Evolutionary conservation across 2,329 filamentous ascomycete species (phyloP).

Genomic region (Claviceps humidiphila): DNA sequence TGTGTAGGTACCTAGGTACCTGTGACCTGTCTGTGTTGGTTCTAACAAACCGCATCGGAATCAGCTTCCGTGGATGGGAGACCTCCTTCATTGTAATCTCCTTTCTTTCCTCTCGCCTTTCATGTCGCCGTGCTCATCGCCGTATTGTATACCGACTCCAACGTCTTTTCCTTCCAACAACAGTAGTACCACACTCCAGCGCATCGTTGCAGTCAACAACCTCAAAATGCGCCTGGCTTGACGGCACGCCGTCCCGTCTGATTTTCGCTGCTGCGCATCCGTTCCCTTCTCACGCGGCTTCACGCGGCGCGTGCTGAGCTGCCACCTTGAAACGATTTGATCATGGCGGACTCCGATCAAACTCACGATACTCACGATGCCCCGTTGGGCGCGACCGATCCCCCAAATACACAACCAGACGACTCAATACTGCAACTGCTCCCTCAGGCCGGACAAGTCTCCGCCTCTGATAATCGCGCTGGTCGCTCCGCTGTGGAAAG

Average conservation of each 20-base stretch:
- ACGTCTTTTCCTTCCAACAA: background rate
- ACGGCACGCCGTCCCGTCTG: constrained; percentile 15
- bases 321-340: background rate
- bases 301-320: constrained; percentile 14
- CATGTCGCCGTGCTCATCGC: background rate
- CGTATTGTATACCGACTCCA: background rate
- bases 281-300: constrained; percentile 12
- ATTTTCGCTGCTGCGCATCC: constrained; percentile 8
- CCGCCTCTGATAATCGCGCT: background rate
- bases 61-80: too few species aligned
- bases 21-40: too few species aligned
- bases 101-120: background rate
- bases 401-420: constrained; percentile 5
- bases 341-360: constrained; percentile 1
- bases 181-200: background rate
- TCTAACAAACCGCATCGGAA: too few species aligned
- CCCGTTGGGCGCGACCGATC: background rate
- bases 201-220: background rate
- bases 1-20: too few species aligned
- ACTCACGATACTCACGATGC: background rate
- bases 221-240: constrained; percentile 24
- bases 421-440: constrained; percentile 7
- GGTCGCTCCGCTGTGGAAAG: constrained; percentile 14
- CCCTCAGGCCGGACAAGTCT: constrained; percentile 10
- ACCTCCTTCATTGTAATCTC: too few species aligned